Evolutionary conservation across 2,329 filamentous ascomycete species (phyloP).

Genomic region (Aspergillus terreus): DNA sequence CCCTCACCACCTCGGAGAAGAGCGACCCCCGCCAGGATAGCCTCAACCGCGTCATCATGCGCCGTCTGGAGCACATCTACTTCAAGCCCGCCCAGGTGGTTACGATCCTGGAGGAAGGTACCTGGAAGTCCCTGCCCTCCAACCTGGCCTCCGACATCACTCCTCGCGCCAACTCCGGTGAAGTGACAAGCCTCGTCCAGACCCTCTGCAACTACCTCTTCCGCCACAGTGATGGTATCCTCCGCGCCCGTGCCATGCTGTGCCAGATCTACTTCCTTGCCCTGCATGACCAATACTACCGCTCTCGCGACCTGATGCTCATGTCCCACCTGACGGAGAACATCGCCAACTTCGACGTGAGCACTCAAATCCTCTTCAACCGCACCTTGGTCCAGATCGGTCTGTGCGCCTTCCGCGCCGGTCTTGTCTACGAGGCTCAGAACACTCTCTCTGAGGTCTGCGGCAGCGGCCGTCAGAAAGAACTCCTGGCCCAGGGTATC

Average conservation of each 20-base stretch:
- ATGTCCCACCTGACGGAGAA: slow-evolving; percentile 99
- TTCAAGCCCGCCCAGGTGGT: slow-evolving; percentile 97
- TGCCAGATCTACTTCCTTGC: slow-evolving; percentile 99
- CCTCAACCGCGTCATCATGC: slow-evolving; percentile 88
- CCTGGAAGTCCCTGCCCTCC: slow-evolving; percentile 75
- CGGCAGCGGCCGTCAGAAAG: slow-evolving; percentile 95
- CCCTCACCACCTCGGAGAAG: slow-evolving; percentile 64
- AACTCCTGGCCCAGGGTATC: slow-evolving; percentile 93
- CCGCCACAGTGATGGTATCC: slow-evolving; percentile 89
- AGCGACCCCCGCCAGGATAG: slow-evolving; percentile 78
- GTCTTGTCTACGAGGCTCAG: slow-evolving; percentile 94
- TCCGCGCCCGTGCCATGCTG: slow-evolving; percentile 92
- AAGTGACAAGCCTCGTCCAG: slow-evolving; percentile 71
- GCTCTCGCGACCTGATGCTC: slow-evolving; percentile 96
- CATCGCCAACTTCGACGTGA: slow-evolving; percentile 93
- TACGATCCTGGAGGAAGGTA: slow-evolving; percentile 88
- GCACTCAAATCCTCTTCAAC: slow-evolving; percentile 98
- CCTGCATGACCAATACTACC: slow-evolving; percentile 96
- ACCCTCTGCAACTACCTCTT: slow-evolving; percentile 94
- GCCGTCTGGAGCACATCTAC: slow-evolving; percentile 93
- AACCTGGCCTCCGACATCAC: slow-evolving; percentile 75
- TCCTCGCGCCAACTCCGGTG: slow-evolving; percentile 62
- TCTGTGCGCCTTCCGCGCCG: slow-evolving; percentile 95
- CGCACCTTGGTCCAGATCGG: slow-evolving; percentile 95
- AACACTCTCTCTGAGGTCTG: slow-evolving; percentile 98